phyloP scores from a whole-genome alignment of 352 stramenopile genomes.

The Aphanomyces cochlioides region DNA sequence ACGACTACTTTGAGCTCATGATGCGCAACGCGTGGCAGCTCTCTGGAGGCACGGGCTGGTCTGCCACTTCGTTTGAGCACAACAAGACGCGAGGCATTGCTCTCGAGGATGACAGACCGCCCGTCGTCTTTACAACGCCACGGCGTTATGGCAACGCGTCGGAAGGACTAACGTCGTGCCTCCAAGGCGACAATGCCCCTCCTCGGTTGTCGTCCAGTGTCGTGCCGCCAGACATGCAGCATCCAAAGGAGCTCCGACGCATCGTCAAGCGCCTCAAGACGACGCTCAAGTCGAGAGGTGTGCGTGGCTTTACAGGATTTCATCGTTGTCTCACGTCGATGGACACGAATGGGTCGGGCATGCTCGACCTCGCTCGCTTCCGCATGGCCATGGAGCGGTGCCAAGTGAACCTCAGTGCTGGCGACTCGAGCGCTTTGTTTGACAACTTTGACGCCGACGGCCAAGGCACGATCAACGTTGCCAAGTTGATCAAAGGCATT shows the following conservation, averaged over 20 bases:
- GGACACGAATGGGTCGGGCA: conserved; percentile 38
- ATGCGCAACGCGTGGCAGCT: conserved; percentile 43
- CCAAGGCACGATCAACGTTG: conserved; percentile 53
- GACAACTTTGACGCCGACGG: conserved; percentile 39
- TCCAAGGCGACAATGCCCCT: conserved; percentile 3
- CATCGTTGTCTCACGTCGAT: conserved; percentile 34
- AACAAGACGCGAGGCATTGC: not conserved
- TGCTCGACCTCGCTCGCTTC: conserved; percentile 36
- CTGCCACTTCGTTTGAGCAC: conserved; percentile 33
- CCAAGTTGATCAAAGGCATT: conserved; percentile 83
- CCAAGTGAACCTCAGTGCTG: conserved; percentile 20
- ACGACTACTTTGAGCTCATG: conserved; percentile 47
- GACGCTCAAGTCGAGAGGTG: conserved; percentile 22
- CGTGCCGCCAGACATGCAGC: conserved; percentile 2
- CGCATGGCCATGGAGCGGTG: conserved; percentile 25
- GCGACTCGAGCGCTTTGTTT: conserved; percentile 32
- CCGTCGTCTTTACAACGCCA: not conserved
- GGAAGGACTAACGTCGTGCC: conserved; percentile 8
- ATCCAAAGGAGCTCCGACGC: conserved; percentile 34
- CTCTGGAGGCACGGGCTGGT: conserved; percentile 36
- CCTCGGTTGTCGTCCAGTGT: not conserved
- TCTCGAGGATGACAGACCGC: not conserved
- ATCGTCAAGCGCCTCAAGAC: conserved; percentile 29
- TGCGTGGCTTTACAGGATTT: conserved; percentile 32
- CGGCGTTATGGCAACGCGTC: conserved; percentile 25